Evolutionary conservation across 352 stramenopile genomes (phyloP).

Genomic region (Salisapilia sapeloensis): DNA sequence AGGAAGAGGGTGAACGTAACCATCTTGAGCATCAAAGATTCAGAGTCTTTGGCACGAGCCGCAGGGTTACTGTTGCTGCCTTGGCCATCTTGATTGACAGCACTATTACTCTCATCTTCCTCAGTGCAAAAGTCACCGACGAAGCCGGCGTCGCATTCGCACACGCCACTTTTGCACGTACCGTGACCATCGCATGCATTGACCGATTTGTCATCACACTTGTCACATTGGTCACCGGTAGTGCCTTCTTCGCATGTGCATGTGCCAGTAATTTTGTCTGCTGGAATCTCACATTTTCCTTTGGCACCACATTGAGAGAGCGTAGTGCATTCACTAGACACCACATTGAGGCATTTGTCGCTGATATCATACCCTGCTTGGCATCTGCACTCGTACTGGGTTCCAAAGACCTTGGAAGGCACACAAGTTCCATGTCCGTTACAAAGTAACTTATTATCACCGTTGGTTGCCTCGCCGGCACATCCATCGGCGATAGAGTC

Average conservation of each 20-base stretch:
- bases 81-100: too few species aligned
- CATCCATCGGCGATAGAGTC: conserved; percentile 27
- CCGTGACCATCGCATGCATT: conserved; percentile 31
- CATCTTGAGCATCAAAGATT: too few species aligned
- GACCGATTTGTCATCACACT: conserved; percentile 22
- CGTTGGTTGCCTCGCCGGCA: conserved; percentile 16
- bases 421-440: conserved; percentile 54
- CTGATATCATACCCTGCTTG: conserved; percentile 45
- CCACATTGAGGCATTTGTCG: conserved; percentile 24
- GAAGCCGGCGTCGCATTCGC: conserved; percentile 39
- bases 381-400: conserved; percentile 63
- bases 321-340: conserved; percentile 57
- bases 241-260: conserved; percentile 34
- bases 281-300: conserved; percentile 22
- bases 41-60: too few species aligned
- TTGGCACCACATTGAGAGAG: conserved; percentile 42
- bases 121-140: conserved; percentile 45
- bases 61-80: too few species aligned
- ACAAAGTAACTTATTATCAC: conserved; percentile 34
- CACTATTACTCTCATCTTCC: too few species aligned
- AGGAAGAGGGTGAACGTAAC: too few species aligned
- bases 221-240: conserved; percentile 40
- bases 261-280: conserved; percentile 10
- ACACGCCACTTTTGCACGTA: conserved; percentile 23
- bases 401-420: conserved; percentile 25